A percentile compares a stretch with the other conserved stretches of the same genome.
These are phyloP conservation scores for Penicillium corylophilum DNA, from an alignment of 2,329 filamentous ascomycete species.

Conservation along the genomic window DNA sequence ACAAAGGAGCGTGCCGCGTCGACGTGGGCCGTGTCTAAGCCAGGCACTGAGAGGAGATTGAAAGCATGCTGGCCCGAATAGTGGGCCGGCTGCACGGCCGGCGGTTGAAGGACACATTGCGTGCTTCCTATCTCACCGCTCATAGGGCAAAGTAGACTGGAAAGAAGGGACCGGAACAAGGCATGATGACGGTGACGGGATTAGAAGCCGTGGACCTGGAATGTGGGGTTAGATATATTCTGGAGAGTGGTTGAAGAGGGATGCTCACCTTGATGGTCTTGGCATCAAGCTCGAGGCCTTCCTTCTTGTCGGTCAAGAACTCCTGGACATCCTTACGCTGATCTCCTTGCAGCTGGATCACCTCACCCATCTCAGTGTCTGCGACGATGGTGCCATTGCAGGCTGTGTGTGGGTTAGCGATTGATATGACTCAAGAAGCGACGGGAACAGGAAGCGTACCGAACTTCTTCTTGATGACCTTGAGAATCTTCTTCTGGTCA, in stretches of 20 bases:
- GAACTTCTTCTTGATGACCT: slow-evolving; percentile 99
- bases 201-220: slow-evolving; percentile 55
- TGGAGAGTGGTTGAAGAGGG: not conserved
- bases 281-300: slow-evolving; percentile 86
- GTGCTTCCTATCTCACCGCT: slow-evolving; percentile 40
- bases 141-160: slow-evolving; percentile 38
- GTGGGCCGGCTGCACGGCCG: slow-evolving; percentile 22
- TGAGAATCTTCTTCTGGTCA: slow-evolving; percentile 99
- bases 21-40: slow-evolving; percentile 35
- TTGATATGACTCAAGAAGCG: not conserved
- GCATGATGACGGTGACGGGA: slow-evolving; percentile 34
- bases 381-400: slow-evolving; percentile 99
- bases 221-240: slow-evolving; percentile 5
- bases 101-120: slow-evolving; percentile 27
- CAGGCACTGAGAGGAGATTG: slow-evolving; percentile 26
- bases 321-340: slow-evolving; percentile 98
- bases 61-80: slow-evolving; percentile 25
- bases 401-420: slow-evolving; percentile 53
- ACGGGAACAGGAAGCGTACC: slow-evolving; percentile 58
- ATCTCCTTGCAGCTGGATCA: slow-evolving; percentile 99
- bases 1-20: slow-evolving; percentile 27
- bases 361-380: slow-evolving; percentile 96
- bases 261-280: slow-evolving; percentile 87
- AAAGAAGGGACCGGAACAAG: slow-evolving; percentile 46
- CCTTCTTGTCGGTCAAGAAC: slow-evolving; percentile 94